Evolutionary conservation across 352 stramenopile genomes (phyloP).

Genomic region (Elongisporangium anandrum): DNA sequence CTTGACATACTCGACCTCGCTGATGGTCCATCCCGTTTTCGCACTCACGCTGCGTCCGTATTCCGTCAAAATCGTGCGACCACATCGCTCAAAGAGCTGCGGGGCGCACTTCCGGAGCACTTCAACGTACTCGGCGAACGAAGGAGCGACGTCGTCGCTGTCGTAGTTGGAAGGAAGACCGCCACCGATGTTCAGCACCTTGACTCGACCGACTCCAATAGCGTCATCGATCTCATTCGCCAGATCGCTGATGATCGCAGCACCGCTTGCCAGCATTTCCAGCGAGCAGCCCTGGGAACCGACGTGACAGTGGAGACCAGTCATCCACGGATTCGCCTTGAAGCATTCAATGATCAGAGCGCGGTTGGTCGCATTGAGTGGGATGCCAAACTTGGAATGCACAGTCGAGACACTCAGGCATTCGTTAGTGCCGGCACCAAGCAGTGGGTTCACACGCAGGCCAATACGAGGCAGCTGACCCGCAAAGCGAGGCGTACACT

Average conservation of each 20-base stretch:
- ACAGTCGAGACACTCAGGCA: slow-evolving; percentile 85
- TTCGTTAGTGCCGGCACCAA: slow-evolving; percentile 84
- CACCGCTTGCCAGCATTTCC: slow-evolving; percentile 82
- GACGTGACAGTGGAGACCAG: slow-evolving; percentile 84
- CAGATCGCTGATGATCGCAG: slow-evolving; percentile 63
- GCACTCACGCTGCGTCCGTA: slow-evolving; percentile 85
- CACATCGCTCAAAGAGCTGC: slow-evolving; percentile 76
- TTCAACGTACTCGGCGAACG: slow-evolving; percentile 81
- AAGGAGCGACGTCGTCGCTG: slow-evolving; percentile 56
- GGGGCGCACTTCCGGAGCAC: slow-evolving; percentile 63
- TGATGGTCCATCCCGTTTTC: slow-evolving; percentile 86
- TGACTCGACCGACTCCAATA: slow-evolving; percentile 64
- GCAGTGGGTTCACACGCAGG: slow-evolving; percentile 89
- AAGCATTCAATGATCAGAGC: slow-evolving; percentile 66
- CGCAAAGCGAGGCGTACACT: slow-evolving; percentile 51
- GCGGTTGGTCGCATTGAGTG: slow-evolving; percentile 54
- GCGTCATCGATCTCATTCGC: slow-evolving; percentile 79
- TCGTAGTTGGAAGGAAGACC: slow-evolving; percentile 90
- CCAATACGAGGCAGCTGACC: slow-evolving; percentile 77
- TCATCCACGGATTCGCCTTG: slow-evolving; percentile 85
- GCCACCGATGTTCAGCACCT: slow-evolving; percentile 89
- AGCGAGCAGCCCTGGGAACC: slow-evolving; percentile 81
- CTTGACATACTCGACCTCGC: slow-evolving; percentile 91
- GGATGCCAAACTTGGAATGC: slow-evolving; percentile 91
- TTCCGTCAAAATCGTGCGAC: slow-evolving; percentile 87